phyloP scores from a whole-genome alignment of 225 moss, liverwort and hornwort genomes.

The Pleurozium schreberi region DNA sequence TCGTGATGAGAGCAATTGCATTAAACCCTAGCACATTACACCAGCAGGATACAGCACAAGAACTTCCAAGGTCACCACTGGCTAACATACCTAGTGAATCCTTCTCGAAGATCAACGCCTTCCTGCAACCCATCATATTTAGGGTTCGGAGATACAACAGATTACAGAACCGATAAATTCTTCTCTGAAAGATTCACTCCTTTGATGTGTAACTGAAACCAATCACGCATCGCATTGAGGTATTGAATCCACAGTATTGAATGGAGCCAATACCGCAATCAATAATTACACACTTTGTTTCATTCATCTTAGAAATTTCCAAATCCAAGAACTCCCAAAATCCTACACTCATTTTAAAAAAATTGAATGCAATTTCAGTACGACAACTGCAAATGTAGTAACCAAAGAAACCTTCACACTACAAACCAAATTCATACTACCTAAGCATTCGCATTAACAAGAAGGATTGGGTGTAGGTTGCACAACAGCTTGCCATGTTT shows the following conservation, averaged over 20 bases:
- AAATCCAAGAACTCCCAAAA: neutral
- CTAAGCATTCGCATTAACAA: neutral
- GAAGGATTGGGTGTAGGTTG: too few relatives aligned
- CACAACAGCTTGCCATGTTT: neutral
- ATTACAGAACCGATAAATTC: neutral
- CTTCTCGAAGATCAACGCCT: neutral
- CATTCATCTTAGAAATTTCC: neutral
- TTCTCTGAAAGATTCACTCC: neutral
- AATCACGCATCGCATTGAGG: neutral
- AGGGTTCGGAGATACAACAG: neutral
- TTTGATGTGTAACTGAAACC: neutral
- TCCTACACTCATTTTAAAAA: neutral
- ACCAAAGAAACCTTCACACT: neutral
- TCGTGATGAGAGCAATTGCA: neutral
- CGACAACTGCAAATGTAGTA: neutral
- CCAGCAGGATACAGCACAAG: neutral
- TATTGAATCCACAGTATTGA: neutral
- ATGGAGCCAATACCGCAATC: neutral
- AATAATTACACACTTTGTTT: neutral
- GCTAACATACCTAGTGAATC: neutral
- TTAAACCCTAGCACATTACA: neutral
- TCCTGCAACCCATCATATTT: neutral
- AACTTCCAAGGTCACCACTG: neutral
- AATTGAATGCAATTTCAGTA: neutral
- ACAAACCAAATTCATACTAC: neutral